Base-by-base conservation (phyloP, 2,329 filamentous ascomycete genomes). In the Talaromyces sp. region DNA sequence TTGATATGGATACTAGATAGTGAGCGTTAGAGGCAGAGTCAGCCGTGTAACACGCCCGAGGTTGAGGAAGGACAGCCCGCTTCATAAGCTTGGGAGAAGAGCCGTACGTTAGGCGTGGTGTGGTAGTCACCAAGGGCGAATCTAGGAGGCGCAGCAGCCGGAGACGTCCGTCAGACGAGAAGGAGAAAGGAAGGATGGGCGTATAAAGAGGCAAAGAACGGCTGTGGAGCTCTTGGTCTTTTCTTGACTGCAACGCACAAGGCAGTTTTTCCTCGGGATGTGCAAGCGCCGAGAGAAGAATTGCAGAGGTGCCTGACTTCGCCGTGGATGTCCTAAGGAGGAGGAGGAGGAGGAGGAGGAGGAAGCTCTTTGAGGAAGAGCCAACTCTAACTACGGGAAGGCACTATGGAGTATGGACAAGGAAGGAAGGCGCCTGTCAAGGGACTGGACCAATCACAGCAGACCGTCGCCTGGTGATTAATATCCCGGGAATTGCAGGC, bases 351-450 rank as follows among this genome's bases (percentile, higher is more conserved):
- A n/a, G n/a, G n/a, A 12, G 18, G 50, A 54, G 14, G 8, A 21
- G 33, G 48, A 12, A 33, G 48, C 25, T 33, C 28, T 28, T 3
- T 3, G 16, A 31, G 46, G 46, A 25, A 31, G 44, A 16, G 44
- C 21, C 28, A 21, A n/a, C n/a, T n/a, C 28, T 28, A 28, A 11
- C 9, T 16, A 48, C 28, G 31, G 31, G n/a, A 8, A 37, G n/a
- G 18, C n/a, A 54, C 50, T 25, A 25, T 6, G 18, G 42, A 46
- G n/a, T 44, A 23, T 8, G n/a, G 6, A 54, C 50, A 12, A 14
- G 31, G 50, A 54, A 54, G 31, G 50, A 54, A 35, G 50, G 50
- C 50, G 50, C 48, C 48, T 52, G 48, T 52, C 46, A 50, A 8
- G 46, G 46, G 31, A 21, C 23, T 12, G 9, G n/a, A n/a, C 50